phyloP scores from a whole-genome alignment of 306 rosid species.

The Heteromeles arbutifolia region DNA sequence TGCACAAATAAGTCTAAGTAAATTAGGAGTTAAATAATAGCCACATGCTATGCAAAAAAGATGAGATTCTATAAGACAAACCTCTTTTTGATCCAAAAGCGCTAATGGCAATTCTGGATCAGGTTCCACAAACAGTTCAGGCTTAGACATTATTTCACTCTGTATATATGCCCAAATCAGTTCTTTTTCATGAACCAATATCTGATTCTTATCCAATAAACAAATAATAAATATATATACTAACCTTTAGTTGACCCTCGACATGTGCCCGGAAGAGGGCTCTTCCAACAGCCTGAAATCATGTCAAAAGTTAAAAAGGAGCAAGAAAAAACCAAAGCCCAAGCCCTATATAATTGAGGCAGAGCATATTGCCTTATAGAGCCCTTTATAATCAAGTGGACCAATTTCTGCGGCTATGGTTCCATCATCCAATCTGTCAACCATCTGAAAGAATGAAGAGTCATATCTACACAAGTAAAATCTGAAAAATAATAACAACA shows the following conservation, averaged over 20 bases:
- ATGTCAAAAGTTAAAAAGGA: conserved; percentile 29
- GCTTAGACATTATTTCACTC: conserved; percentile 98
- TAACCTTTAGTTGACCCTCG: conserved; percentile 96
- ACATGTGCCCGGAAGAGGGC: conserved; percentile 98
- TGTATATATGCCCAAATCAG: conserved; percentile 39
- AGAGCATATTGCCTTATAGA: conserved; percentile 61
- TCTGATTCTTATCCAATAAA: background rate
- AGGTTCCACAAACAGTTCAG: conserved; percentile 90
- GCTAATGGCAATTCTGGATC: conserved; percentile 90
- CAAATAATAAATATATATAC: background rate
- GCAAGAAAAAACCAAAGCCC: conserved; percentile 14
- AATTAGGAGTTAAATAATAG: conserved; percentile 12
- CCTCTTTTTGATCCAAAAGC: conserved; percentile 97
- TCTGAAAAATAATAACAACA: background rate
- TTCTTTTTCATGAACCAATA: conserved; percentile 8
- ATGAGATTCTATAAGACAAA: conserved; percentile 13
- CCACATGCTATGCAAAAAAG: conserved; percentile 12
- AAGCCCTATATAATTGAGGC: background rate
- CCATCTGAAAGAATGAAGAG: conserved; percentile 62
- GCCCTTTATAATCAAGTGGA: conserved; percentile 85
- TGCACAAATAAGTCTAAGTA: conserved; percentile 23
- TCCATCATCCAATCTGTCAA: conserved; percentile 88
- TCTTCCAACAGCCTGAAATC: conserved; percentile 86
- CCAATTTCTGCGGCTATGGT: conserved; percentile 61
- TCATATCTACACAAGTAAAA: background rate